A percentile compares a stretch with the other conserved stretches of the same genome.
Conservation (phyloP, 139 green algal species). For the Closterium sp. region DNA sequence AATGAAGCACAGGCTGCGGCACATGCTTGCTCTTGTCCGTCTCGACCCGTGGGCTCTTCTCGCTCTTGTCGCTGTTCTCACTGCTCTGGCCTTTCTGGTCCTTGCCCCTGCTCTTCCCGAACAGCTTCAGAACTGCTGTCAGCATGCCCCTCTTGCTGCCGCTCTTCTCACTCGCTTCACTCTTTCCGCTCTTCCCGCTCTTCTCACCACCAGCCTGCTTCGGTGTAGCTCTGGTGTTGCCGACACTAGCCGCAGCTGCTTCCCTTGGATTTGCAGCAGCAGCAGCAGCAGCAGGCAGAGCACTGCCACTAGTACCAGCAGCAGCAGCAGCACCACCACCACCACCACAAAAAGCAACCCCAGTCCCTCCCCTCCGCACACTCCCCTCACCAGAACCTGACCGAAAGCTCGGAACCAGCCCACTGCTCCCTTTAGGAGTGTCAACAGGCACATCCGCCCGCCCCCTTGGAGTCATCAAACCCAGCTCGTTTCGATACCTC, state of each 20-base stretch:
- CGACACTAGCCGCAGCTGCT: too few species aligned
- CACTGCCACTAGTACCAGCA: neutral
- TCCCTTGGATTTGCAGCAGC: neutral
- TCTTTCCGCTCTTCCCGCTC: too few species aligned
- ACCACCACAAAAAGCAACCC: neutral
- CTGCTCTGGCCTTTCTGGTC: neutral
- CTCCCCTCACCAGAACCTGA: too few species aligned
- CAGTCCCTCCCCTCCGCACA: too few species aligned
- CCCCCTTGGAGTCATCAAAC: neutral
- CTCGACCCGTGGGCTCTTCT: too few species aligned
- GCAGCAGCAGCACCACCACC: neutral
- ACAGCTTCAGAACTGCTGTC: neutral
- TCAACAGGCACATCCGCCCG: too few species aligned
- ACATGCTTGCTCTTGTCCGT: too few species aligned
- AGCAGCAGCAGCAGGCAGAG: neutral
- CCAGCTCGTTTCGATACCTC: neutral
- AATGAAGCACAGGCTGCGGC: too few species aligned
- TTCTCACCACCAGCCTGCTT: neutral
- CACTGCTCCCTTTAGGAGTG: too few species aligned
- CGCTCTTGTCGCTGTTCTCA: neutral
- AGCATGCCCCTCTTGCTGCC: neutral
- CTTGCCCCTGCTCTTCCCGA: neutral
- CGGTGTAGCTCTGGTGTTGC: too few species aligned
- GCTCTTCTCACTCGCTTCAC: neutral
- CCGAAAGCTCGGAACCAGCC: too few species aligned